Percentiles rank a stretch among this genome's conserved stretches.
Conservation (phyloP, 495 filamentous ascomycete genomes). For the Podospora tetraspora region DNA sequence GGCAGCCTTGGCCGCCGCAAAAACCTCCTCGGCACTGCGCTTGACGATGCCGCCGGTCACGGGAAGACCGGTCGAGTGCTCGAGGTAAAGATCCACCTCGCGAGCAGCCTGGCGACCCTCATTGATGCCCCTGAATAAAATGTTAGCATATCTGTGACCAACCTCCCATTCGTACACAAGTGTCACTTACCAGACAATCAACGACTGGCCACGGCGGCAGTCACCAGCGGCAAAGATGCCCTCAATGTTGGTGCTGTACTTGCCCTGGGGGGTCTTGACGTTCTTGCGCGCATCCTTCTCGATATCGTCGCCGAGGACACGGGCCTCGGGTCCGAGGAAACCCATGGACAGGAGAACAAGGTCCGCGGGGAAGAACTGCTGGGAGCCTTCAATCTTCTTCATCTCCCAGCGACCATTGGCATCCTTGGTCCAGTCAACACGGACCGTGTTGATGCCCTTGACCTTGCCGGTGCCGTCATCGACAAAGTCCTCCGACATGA, state of each 20-base stretch:
- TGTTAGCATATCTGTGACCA: constrained; percentile 25
- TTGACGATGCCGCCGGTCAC: constrained; percentile 94
- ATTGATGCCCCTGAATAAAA: constrained; percentile 81
- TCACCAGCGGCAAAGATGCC: constrained; percentile 96
- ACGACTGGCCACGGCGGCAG: constrained; percentile 90
- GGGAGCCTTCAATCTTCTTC: constrained; percentile 92
- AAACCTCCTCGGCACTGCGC: constrained; percentile 64
- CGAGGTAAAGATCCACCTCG: constrained; percentile 88
- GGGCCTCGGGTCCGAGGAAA: constrained; percentile 93
- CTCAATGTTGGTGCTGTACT: constrained; percentile 81
- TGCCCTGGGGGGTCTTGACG: constrained; percentile 88
- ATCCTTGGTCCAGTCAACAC: constrained; percentile 94
- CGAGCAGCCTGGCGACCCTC: constrained; percentile 92
- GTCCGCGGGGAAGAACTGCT: constrained; percentile 97
- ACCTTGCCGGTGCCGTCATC: constrained; percentile 85
- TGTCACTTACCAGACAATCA: constrained; percentile 86
- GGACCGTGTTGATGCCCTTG: constrained; percentile 94
- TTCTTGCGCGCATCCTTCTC: constrained; percentile 95
- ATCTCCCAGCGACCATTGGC: constrained; percentile 95
- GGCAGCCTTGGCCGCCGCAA: constrained; percentile 30
- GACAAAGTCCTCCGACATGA: constrained; percentile 98
- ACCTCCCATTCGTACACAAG: background rate
- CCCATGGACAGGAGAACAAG: constrained; percentile 97
- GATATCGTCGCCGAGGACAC: constrained; percentile 77
- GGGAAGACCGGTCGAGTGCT: constrained; percentile 73